These are phyloP conservation scores for Pythium scleroteichum DNA, from an alignment of 352 stramenopile species.

Conservation along the genomic window DNA sequence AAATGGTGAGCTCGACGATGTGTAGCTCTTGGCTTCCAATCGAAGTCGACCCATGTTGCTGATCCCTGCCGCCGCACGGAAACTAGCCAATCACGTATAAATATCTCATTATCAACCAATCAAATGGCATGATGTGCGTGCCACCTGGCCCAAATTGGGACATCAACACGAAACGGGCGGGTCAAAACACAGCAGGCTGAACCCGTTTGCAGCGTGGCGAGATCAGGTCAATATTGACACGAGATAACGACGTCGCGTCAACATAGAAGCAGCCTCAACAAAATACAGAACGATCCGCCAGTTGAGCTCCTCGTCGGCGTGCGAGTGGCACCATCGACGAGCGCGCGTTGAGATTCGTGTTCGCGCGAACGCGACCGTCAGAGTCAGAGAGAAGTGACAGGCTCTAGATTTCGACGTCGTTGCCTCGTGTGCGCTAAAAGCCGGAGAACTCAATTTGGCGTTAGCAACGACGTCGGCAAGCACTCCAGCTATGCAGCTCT, in stretches of 20 bases:
- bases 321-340: slow-evolving; percentile 10
- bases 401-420: no score
- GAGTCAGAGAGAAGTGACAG: no score
- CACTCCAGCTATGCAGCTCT: slow-evolving; percentile 61
- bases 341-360: slow-evolving; percentile 8
- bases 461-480: no score
- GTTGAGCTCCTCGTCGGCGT: background rate
- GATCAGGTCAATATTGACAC: slow-evolving; percentile 7
- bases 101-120: slow-evolving; percentile 29
- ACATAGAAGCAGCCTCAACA: slow-evolving; percentile 10
- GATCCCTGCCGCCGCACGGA: background rate
- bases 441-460: no score
- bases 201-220: no score
- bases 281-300: slow-evolving; percentile 11
- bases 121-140: slow-evolving; percentile 13
- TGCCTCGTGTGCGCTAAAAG: no score
- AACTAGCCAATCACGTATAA: slow-evolving; percentile 29
- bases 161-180: background rate
- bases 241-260: background rate
- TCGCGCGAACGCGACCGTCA: background rate
- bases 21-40: slow-evolving; percentile 16
- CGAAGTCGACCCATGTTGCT: slow-evolving; percentile 27
- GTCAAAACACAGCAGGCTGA: background rate
- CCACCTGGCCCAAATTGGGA: slow-evolving; percentile 18
- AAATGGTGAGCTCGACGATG: slow-evolving; percentile 4